Conservation (phyloP, 495 filamentous ascomycete species). For the Hypoxylon fragiforme region DNA sequence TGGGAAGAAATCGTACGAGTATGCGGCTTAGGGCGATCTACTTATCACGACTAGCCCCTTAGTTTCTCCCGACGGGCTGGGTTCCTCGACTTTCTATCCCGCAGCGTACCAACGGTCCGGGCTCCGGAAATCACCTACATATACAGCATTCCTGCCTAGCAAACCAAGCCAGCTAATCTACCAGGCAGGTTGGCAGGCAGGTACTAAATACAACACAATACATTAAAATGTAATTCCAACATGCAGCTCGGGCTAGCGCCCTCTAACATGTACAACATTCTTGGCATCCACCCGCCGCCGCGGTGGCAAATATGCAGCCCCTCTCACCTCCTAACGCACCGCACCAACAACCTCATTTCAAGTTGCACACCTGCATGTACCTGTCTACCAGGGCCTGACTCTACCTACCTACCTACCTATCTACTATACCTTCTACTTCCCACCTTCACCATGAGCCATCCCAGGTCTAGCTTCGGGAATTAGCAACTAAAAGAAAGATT, state of each 20-base stretch:
- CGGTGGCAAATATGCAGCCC: constrained; percentile 17
- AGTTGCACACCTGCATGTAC: too few relatives aligned
- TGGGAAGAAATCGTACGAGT: constrained; percentile 30
- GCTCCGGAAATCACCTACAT: background rate
- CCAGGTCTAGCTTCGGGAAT: too few relatives aligned
- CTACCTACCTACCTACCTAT: background rate
- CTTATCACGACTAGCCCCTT: constrained; percentile 3
- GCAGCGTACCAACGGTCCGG: too few relatives aligned
- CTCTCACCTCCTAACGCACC: background rate
- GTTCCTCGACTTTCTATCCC: too few relatives aligned
- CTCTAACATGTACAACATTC: constrained; percentile 10
- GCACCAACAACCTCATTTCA: background rate
- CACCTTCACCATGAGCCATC: background rate
- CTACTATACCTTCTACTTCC: background rate
- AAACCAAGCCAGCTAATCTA: background rate
- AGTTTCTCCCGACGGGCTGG: too few relatives aligned
- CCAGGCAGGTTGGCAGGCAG: too few relatives aligned
- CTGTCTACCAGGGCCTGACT: too few relatives aligned
- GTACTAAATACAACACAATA: too few relatives aligned
- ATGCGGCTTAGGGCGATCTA: constrained; percentile 2
- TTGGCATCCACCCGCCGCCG: constrained; percentile 14
- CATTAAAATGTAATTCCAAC: too few relatives aligned
- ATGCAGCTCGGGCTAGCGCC: constrained; percentile 10
- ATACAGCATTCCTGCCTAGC: too few relatives aligned
- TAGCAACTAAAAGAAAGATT: too few relatives aligned